Conservation (phyloP, 257 asterid genomes). For the Solanum tarapatanum region DNA sequence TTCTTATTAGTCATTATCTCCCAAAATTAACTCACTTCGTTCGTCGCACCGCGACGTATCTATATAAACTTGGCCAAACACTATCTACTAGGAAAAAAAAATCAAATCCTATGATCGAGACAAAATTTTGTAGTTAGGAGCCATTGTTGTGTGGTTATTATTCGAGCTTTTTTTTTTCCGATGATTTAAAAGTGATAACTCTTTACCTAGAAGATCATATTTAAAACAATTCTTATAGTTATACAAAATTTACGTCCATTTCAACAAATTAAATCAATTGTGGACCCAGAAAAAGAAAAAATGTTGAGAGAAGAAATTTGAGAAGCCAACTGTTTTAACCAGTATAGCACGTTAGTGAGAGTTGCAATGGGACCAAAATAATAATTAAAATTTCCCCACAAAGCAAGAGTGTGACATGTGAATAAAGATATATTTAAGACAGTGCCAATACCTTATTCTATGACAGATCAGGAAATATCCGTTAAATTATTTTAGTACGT, state of each 20-base stretch:
- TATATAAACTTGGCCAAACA: neutral
- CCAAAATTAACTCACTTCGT: neutral
- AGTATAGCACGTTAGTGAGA: neutral
- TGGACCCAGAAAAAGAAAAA: neutral
- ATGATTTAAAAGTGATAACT: neutral
- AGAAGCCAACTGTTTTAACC: neutral
- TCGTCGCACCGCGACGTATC: neutral
- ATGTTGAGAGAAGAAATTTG: neutral
- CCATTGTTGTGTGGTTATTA: neutral
- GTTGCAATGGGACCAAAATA: neutral
- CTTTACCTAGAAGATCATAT: neutral
- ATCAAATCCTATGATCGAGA: neutral
- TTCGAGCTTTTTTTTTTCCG: neutral
- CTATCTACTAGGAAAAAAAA: neutral
- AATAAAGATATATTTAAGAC: neutral
- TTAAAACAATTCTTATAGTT: neutral
- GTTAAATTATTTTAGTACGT: neutral
- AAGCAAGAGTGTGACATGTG: neutral
- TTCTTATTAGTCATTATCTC: neutral
- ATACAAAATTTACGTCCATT: neutral
- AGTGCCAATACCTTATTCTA: neutral
- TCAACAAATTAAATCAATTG: neutral
- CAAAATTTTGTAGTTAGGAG: neutral
- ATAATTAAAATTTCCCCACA: neutral
- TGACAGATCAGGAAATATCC: neutral